Percentiles rank a stretch among this genome's conserved stretches.
phyloP scores from a whole-genome alignment of 2,329 filamentous ascomycete genomes.

The Epichloe aotearoae region DNA sequence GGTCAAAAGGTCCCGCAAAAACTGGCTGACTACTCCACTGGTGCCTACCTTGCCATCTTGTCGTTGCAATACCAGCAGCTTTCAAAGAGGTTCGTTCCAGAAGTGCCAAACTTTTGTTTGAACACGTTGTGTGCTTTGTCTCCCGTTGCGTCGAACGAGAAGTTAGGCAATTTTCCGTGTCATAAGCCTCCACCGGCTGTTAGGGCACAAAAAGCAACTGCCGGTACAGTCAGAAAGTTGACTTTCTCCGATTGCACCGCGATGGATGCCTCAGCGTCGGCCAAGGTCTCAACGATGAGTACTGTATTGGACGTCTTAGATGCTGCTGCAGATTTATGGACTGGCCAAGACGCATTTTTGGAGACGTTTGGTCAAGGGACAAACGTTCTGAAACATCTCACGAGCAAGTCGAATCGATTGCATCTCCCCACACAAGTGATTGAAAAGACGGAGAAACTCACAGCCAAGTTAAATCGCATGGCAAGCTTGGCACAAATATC shows the following conservation, averaged over 20 bases:
- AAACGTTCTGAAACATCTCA: constrained; percentile 47
- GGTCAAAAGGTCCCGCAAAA: constrained; percentile 57
- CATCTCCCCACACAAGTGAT: constrained; percentile 34
- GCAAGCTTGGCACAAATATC: constrained; percentile 48
- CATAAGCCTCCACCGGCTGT: constrained; percentile 40
- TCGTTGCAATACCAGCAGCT: constrained; percentile 70
- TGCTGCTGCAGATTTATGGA: constrained; percentile 60
- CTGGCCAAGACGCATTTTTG: constrained; percentile 55
- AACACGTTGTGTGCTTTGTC: constrained; percentile 59
- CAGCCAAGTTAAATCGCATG: constrained; percentile 36
- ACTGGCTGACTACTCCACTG: constrained; percentile 55
- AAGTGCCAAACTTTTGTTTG: constrained; percentile 68
- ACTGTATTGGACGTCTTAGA: constrained; percentile 54
- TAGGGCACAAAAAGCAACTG: constrained; percentile 33
- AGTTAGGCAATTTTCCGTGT: constrained; percentile 45
- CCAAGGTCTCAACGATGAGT: constrained; percentile 46
- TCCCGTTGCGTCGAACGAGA: constrained; percentile 34
- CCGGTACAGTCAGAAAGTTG: constrained; percentile 35
- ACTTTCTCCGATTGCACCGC: constrained; percentile 44
- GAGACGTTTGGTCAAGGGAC: constrained; percentile 63
- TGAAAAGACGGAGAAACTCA: constrained; percentile 27
- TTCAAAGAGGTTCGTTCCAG: constrained; percentile 79
- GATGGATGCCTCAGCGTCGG: constrained; percentile 20
- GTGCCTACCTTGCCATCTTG: constrained; percentile 67
- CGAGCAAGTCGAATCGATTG: constrained; percentile 34